Conservation (phyloP, 108 stramenopile species). For the Cyclotella choctawhatcheeana region DNA sequence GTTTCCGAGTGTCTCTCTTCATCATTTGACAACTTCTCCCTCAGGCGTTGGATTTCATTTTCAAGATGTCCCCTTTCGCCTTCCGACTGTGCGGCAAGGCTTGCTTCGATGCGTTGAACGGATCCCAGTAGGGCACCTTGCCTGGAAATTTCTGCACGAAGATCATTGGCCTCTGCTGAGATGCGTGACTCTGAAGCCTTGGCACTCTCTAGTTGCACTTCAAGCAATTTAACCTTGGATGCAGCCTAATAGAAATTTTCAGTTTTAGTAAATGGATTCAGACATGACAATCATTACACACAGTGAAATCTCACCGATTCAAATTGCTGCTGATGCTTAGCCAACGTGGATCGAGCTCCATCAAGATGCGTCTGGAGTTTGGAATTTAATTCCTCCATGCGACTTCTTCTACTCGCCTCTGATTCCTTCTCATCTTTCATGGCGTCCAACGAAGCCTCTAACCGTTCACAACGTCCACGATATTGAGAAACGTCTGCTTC, state of each 20-base stretch:
- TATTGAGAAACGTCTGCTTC: constrained; percentile 71
- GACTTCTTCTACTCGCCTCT: constrained; percentile 51
- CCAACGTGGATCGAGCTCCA: constrained; percentile 54
- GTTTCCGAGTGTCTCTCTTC: constrained; percentile 48
- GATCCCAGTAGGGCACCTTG: constrained; percentile 75
- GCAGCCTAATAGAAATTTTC: constrained; percentile 29
- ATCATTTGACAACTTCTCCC: constrained; percentile 39
- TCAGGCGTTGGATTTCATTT: constrained; percentile 52
- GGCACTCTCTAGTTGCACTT: constrained; percentile 71
- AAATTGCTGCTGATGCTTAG: constrained; percentile 59
- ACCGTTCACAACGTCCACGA: constrained; percentile 56
- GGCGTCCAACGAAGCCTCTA: constrained; percentile 63
- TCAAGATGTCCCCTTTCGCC: constrained; percentile 59
- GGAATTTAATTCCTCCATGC: constrained; percentile 60
- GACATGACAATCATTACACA: neutral
- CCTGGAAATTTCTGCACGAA: constrained; percentile 72
- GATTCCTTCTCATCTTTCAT: constrained; percentile 55
- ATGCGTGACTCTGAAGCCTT: constrained; percentile 66
- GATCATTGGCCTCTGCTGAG: constrained; percentile 55
- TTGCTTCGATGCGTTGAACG: constrained; percentile 83
- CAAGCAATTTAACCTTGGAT: constrained; percentile 61
- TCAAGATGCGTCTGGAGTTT: constrained; percentile 62
- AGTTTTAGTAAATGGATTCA: neutral
- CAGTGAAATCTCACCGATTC: constrained; percentile 36
- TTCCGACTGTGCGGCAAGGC: constrained; percentile 65